These are phyloP conservation scores for Draba incana DNA, from an alignment of 345 rosid species.

Conservation along the genomic window DNA sequence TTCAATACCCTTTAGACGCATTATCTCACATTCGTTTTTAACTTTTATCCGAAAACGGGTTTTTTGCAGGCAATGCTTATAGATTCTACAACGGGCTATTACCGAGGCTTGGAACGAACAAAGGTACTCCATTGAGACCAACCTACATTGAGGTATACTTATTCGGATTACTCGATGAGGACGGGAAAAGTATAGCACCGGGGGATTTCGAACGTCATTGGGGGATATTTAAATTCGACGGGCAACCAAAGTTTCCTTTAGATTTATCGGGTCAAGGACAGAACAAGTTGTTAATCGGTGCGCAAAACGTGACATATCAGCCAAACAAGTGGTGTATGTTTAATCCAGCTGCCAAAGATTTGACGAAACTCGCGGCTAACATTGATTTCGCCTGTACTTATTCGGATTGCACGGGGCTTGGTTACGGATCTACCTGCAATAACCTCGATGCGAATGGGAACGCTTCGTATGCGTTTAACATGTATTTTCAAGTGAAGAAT, in stretches of 20 bases:
- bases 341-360: conserved; percentile 62
- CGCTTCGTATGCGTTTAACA: conserved; percentile 71
- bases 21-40: not conserved
- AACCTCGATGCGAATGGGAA: conserved; percentile 59
- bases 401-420: conserved; percentile 63
- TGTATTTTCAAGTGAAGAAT: conserved; percentile 67
- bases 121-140: conserved; percentile 72
- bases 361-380: conserved; percentile 64
- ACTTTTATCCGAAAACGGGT: not conserved
- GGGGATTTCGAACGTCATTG: conserved; percentile 91
- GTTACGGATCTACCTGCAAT: conserved; percentile 67
- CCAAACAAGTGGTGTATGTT: conserved; percentile 71
- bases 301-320: conserved; percentile 62
- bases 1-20: not conserved
- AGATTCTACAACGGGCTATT: conserved; percentile 80
- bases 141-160: conserved; percentile 70
- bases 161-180: conserved; percentile 59
- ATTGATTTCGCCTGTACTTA: conserved; percentile 65
- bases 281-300: conserved; percentile 57
- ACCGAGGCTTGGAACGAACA: conserved; percentile 60
- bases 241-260: conserved; percentile 73
- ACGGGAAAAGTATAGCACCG: conserved; percentile 46
- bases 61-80: conserved; percentile 47
- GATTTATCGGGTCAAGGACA: conserved; percentile 74
- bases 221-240: conserved; percentile 76